Base-by-base conservation (phyloP, 2,329 filamentous ascomycete genomes). In the Botrytis elliptica region DNA sequence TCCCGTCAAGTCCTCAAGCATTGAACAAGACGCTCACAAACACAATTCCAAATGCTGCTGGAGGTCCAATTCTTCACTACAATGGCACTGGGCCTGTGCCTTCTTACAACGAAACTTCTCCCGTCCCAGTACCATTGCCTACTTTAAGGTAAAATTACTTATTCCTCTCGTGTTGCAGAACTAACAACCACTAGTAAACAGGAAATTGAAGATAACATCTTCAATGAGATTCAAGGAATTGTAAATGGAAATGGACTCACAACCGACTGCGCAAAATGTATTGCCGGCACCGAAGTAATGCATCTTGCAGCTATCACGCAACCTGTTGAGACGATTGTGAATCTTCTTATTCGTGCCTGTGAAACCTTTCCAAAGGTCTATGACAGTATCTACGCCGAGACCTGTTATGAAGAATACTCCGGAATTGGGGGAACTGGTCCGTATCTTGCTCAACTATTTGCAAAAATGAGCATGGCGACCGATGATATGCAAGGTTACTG, bases 391-490 rank as follows among this genome's bases (percentile, higher is more conserved):
- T 73, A 70, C 36, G 70, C 70, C 6, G 7, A 67, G 40, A 57
- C 70, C 38, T 73, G 67, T 33, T 71, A 70, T 40, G 72, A 73
- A 29, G 67, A 73, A 40, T 71, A 71, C 59, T 66, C 67, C 38
- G 72, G 68, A 65, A 73, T 73, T 59, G 67, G 72, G 16, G 65
- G 72, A 59, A 73, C 66, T 42, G 72, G 72, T 49, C 66, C 70
- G 14, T 68, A 68, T 68, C 63, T 72, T 46, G 67, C 44, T 60
- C 72, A 73, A 33, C 16, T 63, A 7, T 72, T 68, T 68, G 70
- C 70, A 36, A 72, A 40, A 38, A 71, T 62, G 72, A 73, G 65
- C n/a, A 73, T 73, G 36, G 49, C 72, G 18, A 73, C 57, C 29
- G 33, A 40, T 60, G 65, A 69, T 33, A 71, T 71, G 66, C 57